Evolutionary conservation across 2,329 filamentous ascomycete genomes (phyloP), one percentile per base, ranked within the genome.

Genomic region (Fusarium gaditjirri): DNA sequence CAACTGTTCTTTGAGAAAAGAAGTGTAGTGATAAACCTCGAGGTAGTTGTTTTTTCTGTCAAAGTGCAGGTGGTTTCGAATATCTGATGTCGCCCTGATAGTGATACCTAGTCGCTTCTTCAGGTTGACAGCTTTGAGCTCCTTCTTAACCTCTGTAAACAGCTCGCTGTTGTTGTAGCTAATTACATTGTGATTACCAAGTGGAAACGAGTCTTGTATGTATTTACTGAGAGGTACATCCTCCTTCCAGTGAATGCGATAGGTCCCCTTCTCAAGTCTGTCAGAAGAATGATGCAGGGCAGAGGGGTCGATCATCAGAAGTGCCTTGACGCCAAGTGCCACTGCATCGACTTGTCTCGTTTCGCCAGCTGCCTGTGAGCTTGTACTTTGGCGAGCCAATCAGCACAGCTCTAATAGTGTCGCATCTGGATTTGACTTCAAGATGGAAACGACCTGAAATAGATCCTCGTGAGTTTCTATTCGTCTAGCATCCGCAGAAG

Each of bases 361-460:
- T n/a, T 2, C 1, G 6, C 27, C 21, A 23, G 5, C 4, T 8
- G 0, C 4, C 0, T 44, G 21, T 14, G 38, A 16, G 4, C 2
- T 21, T 19, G n/a, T 19, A 0, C 6, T n/a, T 3, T 6, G 1
- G 5, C 6, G 4, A n/a, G n/a, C n/a, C 14, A 56, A 3, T 10
- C 7, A 25, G 1, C 49, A 55, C 14, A 61, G 21, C 6, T 61
- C 39, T 8, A 25, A 56, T 1, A 61, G 5, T 10, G 57, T 17
- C 0, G 25, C 39, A 5, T 61, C 49, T 3, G 31, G 31, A 17
- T 56, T 33, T 0, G 25, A 11, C 13, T 56, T 56, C 2, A 61
- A 5, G 8, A 38, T n/a, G 4, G 49, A 44, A 9, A 61, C 6
- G 0, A 61, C 6, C 9, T 19, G 11, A 5, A 43, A 36, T 1